Evolutionary conservation across 768 basidiomycete genomes (phyloP), one percentile per base, ranked within the genome.

Genomic region (Boletus rufocinnamomeus): DNA sequence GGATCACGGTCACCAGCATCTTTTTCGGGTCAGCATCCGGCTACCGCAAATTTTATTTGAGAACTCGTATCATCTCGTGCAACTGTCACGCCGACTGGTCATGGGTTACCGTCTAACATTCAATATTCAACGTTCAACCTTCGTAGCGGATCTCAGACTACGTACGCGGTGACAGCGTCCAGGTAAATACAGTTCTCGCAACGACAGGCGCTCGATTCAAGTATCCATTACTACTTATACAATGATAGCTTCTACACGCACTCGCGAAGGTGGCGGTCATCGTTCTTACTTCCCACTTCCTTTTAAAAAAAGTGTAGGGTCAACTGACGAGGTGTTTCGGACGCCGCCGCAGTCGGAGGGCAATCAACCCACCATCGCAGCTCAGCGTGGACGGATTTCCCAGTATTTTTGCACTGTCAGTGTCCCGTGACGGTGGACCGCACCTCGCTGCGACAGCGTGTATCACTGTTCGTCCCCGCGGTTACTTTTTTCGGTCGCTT

Each of bases 241-340:
- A 19, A 47, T 19, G 37, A 54, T 25, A 32, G 41, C 57, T 54
- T 48, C 63, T 37, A 10, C 48, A 14, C 45, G n/a, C 49, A 40
- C 51, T 48, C 60, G 27, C 51, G 50, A 63, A 59, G 56, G 53
- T 32, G 56, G 54, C 65, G 54, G 60, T 59, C 54, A 59, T 59
- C 21, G n/a, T 28, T 28, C 38, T 51, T 63, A 52, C 28, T 41
- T 41, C n/a, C 6, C 43, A 41, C 45, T 44, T 50, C 37, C 23
- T 54, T 47, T 28, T n/a, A n/a, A 30, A 38, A 60, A 37, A 58
- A 44, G 16, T 28, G 17, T 43, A 55, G 28, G 23, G 38, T 54
- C 45, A 41, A 52, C 34, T 41, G 55, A 37, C n/a, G 53, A 25
- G 28, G 35, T 16, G 9, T 54, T 52, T 49, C 52, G 52, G 56